These are phyloP conservation scores for Flueggea neowawraea DNA, from an alignment of 441 rosid genomes.

Conservation along the genomic window DNA sequence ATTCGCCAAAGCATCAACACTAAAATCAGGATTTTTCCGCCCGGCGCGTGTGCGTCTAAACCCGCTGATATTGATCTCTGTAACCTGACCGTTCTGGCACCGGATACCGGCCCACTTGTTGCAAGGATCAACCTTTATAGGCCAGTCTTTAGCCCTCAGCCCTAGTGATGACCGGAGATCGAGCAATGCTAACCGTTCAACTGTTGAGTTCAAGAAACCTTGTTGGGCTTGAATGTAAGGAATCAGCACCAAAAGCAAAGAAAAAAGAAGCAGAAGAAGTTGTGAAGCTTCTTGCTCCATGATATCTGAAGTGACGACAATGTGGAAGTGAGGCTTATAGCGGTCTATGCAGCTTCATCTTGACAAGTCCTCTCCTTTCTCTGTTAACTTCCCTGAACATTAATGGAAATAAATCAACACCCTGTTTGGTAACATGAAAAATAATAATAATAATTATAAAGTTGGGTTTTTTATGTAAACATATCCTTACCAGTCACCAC, in stretches of 20 bases:
- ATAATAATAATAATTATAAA: neutral
- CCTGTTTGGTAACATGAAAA: neutral
- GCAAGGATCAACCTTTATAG: conserved; percentile 73
- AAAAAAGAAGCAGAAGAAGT: conserved; percentile 7
- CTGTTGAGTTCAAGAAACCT: conserved; percentile 22
- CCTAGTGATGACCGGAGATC: conserved; percentile 87
- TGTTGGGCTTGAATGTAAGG: conserved; percentile 38
- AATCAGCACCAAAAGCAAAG: conserved; percentile 27
- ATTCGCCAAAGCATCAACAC: conserved; percentile 60
- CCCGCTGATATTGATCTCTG: conserved; percentile 71
- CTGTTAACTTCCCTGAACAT: neutral
- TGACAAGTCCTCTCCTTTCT: neutral
- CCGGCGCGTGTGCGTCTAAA: conserved; percentile 69
- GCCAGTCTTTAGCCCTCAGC: conserved; percentile 75
- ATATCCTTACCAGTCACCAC: conserved; percentile 32
- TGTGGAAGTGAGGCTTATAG: no score
- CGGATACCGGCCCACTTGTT: conserved; percentile 60
- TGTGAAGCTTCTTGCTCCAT: conserved; percentile 2
- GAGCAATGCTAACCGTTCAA: conserved; percentile 54
- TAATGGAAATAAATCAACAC: neutral
- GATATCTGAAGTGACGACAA: no score
- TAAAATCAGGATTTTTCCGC: conserved; percentile 51
- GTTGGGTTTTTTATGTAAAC: conserved; percentile 7
- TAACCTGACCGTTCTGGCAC: conserved; percentile 58
- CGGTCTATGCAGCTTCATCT: no score